Evolutionary conservation across 108 stramenopile genomes (phyloP).

Genomic region (Skeletonema grethae): DNA sequence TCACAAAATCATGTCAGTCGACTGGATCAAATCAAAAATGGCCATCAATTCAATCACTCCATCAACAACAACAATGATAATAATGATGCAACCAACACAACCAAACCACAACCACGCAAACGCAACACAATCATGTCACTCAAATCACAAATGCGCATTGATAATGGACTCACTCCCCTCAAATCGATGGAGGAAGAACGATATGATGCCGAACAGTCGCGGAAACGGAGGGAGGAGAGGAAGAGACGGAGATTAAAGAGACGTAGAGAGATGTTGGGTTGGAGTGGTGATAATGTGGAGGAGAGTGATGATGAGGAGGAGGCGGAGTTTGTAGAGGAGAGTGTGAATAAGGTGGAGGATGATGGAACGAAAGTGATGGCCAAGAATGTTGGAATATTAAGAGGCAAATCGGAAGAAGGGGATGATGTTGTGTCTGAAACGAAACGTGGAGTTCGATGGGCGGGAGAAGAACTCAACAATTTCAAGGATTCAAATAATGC

Average conservation of each 20-base stretch:
- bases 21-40: conserved; percentile 45
- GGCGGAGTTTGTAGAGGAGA: conserved; percentile 17
- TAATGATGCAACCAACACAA: background rate
- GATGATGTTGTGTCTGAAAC: background rate
- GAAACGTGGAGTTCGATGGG: conserved; percentile 32
- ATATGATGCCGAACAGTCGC: conserved; percentile 46
- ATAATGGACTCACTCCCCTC: conserved; percentile 38
- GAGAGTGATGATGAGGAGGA: conserved; percentile 23
- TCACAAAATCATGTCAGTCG: conserved; percentile 18
- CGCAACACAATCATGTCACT: conserved; percentile 40
- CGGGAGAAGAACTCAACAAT: background rate
- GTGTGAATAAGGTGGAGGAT: conserved; percentile 13
- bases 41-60: conserved; percentile 24
- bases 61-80: background rate
- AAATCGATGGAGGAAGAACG: conserved; percentile 40
- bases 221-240: conserved; percentile 30
- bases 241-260: conserved; percentile 23
- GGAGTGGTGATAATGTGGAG: background rate
- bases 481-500: background rate
- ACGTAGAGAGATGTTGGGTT: conserved; percentile 22
- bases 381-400: conserved; percentile 2
- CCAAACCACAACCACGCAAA: background rate
- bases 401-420: conserved; percentile 4
- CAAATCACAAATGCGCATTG: conserved; percentile 39
- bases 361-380: background rate